These are phyloP conservation scores for Zasmidium citrigriseum DNA, from an alignment of 2,329 filamentous ascomycete species.

Conservation along the genomic window DNA sequence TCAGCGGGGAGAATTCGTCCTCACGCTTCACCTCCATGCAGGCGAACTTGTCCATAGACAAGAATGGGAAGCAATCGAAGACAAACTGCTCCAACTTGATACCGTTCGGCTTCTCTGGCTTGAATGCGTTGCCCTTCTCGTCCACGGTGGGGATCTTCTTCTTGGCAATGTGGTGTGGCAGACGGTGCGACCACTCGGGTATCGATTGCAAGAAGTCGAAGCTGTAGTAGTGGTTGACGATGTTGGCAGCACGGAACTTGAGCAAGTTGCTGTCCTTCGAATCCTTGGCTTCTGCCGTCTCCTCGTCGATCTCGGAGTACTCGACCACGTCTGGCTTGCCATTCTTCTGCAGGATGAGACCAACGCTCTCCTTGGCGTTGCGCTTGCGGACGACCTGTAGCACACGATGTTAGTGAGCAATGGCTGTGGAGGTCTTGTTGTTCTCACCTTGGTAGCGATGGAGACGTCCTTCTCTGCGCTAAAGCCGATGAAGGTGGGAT, in stretches of 20 bases:
- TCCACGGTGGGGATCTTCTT: constrained; percentile 96
- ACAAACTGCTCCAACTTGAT: constrained; percentile 99
- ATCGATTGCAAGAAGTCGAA: constrained; percentile 90
- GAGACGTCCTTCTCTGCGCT: constrained; percentile 84
- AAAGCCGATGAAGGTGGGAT: constrained; percentile 94
- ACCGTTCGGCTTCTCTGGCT: constrained; percentile 92
- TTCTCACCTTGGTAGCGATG: constrained; percentile 77
- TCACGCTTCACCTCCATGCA: constrained; percentile 95
- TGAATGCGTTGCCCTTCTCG: constrained; percentile 75
- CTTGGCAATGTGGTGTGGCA: constrained; percentile 92
- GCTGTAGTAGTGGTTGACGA: constrained; percentile 99
- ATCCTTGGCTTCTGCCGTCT: constrained; percentile 79
- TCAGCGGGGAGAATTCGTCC: constrained; percentile 96
- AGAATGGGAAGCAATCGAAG: constrained; percentile 94
- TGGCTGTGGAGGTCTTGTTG: neutral
- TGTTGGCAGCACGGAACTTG: constrained; percentile 97
- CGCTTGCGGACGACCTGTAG: constrained; percentile 86
- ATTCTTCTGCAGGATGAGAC: constrained; percentile 91
- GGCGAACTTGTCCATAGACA: constrained; percentile 84
- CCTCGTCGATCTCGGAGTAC: constrained; percentile 93
- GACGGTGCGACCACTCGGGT: constrained; percentile 77
- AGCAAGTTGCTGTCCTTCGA: constrained; percentile 76
- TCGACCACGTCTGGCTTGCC: constrained; percentile 96
- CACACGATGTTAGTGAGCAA: neutral
- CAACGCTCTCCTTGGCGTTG: constrained; percentile 92